These are phyloP conservation scores for Beauveria sp. DNA, from an alignment of 2,329 filamentous ascomycete species.

Conservation along the genomic window DNA sequence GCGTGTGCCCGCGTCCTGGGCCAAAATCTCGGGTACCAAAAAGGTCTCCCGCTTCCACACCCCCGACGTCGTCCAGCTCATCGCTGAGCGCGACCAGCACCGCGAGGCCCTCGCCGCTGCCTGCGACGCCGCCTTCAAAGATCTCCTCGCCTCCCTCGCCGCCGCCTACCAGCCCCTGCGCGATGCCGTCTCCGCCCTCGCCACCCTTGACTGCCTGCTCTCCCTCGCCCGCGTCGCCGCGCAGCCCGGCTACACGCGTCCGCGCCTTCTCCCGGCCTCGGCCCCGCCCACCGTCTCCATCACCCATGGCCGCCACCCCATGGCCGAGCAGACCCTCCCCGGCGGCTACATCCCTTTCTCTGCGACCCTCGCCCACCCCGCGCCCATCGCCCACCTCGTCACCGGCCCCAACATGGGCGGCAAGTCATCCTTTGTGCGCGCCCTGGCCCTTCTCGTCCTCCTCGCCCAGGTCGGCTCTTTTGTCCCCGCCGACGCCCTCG, in stretches of 20 bases:
- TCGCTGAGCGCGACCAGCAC: constrained; percentile 86
- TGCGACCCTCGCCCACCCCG: constrained; percentile 59
- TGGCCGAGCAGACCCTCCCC: constrained; percentile 86
- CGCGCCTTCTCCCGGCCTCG: constrained; percentile 55
- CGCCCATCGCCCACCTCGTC: constrained; percentile 70
- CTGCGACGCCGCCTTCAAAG: constrained; percentile 74
- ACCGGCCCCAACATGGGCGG: constrained; percentile 99
- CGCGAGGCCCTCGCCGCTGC: constrained; percentile 88
- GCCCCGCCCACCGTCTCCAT: constrained; percentile 59
- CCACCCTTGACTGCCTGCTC: constrained; percentile 81
- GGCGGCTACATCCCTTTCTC: constrained; percentile 88
- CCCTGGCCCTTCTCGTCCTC: constrained; percentile 82
- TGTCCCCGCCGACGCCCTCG: constrained; percentile 70
- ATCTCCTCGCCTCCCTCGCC: constrained; percentile 65
- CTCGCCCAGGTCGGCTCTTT: constrained; percentile 94
- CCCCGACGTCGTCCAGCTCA: constrained; percentile 74
- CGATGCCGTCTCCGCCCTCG: constrained; percentile 78
- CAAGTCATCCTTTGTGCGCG: constrained; percentile 94
- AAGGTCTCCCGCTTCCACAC: constrained; percentile 89
- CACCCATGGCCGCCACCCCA: constrained; percentile 72
- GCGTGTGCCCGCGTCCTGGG: constrained; percentile 87
- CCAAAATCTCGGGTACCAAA: constrained; percentile 91
- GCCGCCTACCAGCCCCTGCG: constrained; percentile 83
- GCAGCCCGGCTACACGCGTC: constrained; percentile 82
- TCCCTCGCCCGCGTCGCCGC: constrained; percentile 78